Base-by-base conservation (phyloP, 768 basidiomycete species). In the Macrolepiota dolichaula region DNA sequence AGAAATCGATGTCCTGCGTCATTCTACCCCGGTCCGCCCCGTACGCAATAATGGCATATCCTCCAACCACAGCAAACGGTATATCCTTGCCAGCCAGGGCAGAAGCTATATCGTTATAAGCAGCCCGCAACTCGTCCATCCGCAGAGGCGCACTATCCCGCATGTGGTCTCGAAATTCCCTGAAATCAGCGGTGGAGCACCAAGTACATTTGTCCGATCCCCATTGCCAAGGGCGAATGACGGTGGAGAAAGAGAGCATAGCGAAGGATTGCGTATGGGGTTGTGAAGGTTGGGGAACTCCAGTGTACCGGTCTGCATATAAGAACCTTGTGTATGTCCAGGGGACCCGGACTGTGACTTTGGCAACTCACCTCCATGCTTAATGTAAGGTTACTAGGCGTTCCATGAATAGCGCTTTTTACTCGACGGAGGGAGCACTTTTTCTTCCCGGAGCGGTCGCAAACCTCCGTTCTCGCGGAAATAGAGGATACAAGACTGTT, bases 381-480 rank as follows among this genome's bases (percentile, higher is more conserved):
- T 44, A 17, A 44, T 44, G 6, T 44, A 44, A 44, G 17, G 5
- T 44, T 17, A n/a, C 19, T 17, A 44, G 19, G 42, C 15, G 19
- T 44, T 44, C 42, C 42, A 44, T 44, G 42, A 44, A 44, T 44
- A 44, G 42, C 42, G 42, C n/a, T 7, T 44, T n/a, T 44, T 19
- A 44, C 42, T 44, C 42, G 42, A 44, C n/a, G 42, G 19, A 44
- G 42, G 17, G 19, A 44, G 42, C 42, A 44, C 17, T 44, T 9
- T 44, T 44, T 44, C 42, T 44, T 44, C 42, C 42, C 42, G 42
- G 42, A 44, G 42, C 19, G 42, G 6, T 6, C 19, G 42, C 2
- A 44, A n/a, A 44, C 19, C 3, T n/a, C 42, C 42, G 42, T 44
- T 44, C 55, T 55, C 71, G 6, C 10, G 42, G 17, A 2, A n/a